phyloP scores from a whole-genome alignment of 805 yeast species.

The Candida maesae region DNA sequence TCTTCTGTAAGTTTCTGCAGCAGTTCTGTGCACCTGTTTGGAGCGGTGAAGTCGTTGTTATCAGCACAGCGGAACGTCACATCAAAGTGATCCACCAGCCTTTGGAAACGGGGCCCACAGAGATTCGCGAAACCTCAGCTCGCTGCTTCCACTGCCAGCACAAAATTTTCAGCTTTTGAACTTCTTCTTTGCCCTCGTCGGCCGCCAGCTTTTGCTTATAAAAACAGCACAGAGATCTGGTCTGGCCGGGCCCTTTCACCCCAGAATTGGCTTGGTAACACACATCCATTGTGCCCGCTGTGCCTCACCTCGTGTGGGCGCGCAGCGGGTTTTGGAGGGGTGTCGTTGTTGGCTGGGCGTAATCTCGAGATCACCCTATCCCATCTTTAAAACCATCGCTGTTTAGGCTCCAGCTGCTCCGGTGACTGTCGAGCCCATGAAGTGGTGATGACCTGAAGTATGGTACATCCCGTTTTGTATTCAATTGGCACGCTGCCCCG shows the following conservation, averaged over 20 bases:
- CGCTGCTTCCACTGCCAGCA: too few species aligned
- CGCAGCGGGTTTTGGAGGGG: too few species aligned
- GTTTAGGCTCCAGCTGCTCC: conserved; percentile 80
- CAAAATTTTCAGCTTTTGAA: neutral
- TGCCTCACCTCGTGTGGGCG: too few species aligned
- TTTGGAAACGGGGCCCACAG: too few species aligned
- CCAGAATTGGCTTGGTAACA: neutral
- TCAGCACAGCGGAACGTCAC: too few species aligned
- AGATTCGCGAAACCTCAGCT: too few species aligned
- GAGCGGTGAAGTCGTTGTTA: too few species aligned
- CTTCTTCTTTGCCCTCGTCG: too few species aligned
- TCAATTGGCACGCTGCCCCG: too few species aligned
- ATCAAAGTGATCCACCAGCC: too few species aligned
- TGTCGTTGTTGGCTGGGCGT: conserved; percentile 6
- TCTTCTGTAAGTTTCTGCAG: neutral
- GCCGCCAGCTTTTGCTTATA: neutral
- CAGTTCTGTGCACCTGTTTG: too few species aligned
- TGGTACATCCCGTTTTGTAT: conserved; percentile 50
- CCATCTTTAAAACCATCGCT: conserved; percentile 91
- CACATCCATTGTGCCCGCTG: too few species aligned
- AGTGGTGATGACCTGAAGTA: conserved; percentile 92
- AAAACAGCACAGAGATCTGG: neutral
- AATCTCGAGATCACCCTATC: conserved; percentile 10
- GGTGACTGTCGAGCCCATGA: conserved; percentile 73
- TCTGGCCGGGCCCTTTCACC: neutral